phyloP scores from a whole-genome alignment of 805 yeast genomes.

The Geotrichum ghanense region DNA sequence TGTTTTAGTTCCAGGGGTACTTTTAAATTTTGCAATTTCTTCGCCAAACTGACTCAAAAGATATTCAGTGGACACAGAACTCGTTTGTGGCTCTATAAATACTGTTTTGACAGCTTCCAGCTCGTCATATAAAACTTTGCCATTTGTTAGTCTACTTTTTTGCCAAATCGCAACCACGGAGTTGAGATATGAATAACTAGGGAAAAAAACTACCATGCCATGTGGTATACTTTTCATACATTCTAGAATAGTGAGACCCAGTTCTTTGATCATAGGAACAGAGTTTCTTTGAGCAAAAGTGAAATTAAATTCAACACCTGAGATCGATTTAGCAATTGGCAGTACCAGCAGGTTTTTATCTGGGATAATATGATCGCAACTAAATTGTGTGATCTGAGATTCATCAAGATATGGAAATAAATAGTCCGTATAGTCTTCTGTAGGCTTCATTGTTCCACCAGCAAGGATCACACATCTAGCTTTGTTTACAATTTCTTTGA shows the following conservation, averaged over 20 bases:
- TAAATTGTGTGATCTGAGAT: conserved; percentile 38
- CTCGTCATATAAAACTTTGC: conserved; percentile 12
- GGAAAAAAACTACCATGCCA: conserved; percentile 40
- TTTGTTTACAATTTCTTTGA: conserved; percentile 51
- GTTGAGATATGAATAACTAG: conserved; percentile 66
- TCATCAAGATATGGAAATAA: conserved; percentile 47
- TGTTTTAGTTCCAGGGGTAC: conserved; percentile 7
- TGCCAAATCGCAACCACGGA: conserved; percentile 46
- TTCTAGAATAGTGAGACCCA: conserved; percentile 40
- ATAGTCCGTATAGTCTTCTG: conserved; percentile 53
- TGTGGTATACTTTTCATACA: conserved; percentile 42
- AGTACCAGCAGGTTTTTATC: conserved; percentile 51
- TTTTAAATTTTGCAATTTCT: conserved; percentile 20
- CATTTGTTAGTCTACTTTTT: conserved; percentile 12
- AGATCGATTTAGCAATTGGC: conserved; percentile 30
- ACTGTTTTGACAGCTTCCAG: conserved; percentile 27
- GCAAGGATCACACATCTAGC: conserved; percentile 67
- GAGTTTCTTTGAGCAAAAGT: conserved; percentile 55
- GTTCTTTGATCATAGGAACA: conserved; percentile 30
- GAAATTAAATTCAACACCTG: conserved; percentile 39
- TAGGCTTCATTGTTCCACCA: conserved; percentile 95
- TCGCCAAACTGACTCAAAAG: conserved; percentile 41
- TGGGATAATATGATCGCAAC: conserved; percentile 82
- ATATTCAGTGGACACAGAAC: conserved; percentile 31
- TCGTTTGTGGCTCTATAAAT: conserved; percentile 43